Conservation (phyloP, 116 monocot species). For the Papilionanthe hybrid region DNA sequence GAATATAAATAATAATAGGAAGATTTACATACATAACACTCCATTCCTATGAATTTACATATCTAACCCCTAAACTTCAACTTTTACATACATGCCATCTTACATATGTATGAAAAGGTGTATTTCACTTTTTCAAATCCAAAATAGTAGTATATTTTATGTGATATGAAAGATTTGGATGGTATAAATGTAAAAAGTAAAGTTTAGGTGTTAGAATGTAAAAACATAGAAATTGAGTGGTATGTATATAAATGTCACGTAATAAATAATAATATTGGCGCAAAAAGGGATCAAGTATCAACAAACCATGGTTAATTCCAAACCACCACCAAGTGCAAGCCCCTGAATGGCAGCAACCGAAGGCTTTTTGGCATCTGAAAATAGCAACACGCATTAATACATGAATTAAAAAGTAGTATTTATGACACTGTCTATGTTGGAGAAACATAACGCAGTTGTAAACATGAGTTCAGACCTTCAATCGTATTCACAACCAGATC, state of each 20-base stretch:
- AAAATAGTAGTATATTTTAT: too few relatives aligned
- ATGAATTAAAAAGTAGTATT: not conserved
- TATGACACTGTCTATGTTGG: not conserved
- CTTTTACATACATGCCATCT: too few relatives aligned
- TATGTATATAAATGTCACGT: too few relatives aligned
- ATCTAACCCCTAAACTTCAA: too few relatives aligned
- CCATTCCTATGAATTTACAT: too few relatives aligned
- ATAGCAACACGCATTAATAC: not conserved
- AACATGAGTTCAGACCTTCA: conserved; percentile 50
- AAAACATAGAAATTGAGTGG: too few relatives aligned
- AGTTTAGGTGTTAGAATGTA: too few relatives aligned
- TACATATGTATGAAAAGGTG: too few relatives aligned
- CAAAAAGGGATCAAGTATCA: not conserved
- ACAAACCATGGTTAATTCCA: conserved; percentile 82
- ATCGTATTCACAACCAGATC: conserved; percentile 72
- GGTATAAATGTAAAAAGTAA: too few relatives aligned
- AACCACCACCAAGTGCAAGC: conserved; percentile 93
- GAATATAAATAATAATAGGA: not conserved
- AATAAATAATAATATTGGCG: not conserved
- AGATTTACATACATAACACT: too few relatives aligned
- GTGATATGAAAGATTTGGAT: too few relatives aligned
- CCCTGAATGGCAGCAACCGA: conserved; percentile 96
- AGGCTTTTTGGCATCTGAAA: conserved; percentile 79
- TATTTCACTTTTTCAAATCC: too few relatives aligned
- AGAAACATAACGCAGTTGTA: not conserved